These are phyloP conservation scores for Pleurotus eryngii DNA, from an alignment of 768 basidiomycete genomes.

Conservation along the genomic window DNA sequence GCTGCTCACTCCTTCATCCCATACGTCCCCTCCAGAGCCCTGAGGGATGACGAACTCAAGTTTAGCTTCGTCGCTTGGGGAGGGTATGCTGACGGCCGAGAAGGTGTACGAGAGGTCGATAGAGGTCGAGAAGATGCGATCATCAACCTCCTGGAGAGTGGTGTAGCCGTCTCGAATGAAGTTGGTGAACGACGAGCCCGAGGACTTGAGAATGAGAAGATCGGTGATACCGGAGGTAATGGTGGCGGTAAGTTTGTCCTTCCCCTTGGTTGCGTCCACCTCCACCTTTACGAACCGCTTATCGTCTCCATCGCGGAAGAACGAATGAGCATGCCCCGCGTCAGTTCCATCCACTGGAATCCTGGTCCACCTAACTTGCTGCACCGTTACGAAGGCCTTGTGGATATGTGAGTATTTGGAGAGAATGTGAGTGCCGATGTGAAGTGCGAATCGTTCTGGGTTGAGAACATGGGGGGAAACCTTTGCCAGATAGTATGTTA, in stretches of 20 bases:
- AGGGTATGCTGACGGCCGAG: conserved; percentile 37
- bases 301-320: conserved; percentile 88
- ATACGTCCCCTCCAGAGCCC: conserved; percentile 46
- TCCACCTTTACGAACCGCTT: conserved; percentile 66
- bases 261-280: conserved; percentile 63
- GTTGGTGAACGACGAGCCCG: conserved; percentile 79
- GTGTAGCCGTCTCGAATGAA: conserved; percentile 88
- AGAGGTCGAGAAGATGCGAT: conserved; percentile 88
- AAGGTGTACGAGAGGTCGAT: conserved; percentile 77
- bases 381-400: conserved; percentile 67
- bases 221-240: conserved; percentile 74
- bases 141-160: conserved; percentile 79
- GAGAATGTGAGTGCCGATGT: conserved; percentile 81
- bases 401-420: conserved; percentile 75
- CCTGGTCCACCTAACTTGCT: conserved; percentile 83
- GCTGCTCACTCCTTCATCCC: conserved; percentile 53
- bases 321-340: conserved; percentile 69
- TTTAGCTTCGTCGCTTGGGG: conserved; percentile 50
- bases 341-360: conserved; percentile 48
- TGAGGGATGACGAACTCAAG: conserved; percentile 45
- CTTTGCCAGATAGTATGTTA: conserved; percentile 79
- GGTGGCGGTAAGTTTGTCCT: conserved; percentile 56
- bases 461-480: conserved; percentile 81
- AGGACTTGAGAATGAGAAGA: conserved; percentile 86
- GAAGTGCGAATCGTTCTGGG: conserved; percentile 84